Percentiles rank a stretch among this genome's conserved stretches.
Conservation (phyloP, 345 rosid species). For the Linum lewisii region DNA sequence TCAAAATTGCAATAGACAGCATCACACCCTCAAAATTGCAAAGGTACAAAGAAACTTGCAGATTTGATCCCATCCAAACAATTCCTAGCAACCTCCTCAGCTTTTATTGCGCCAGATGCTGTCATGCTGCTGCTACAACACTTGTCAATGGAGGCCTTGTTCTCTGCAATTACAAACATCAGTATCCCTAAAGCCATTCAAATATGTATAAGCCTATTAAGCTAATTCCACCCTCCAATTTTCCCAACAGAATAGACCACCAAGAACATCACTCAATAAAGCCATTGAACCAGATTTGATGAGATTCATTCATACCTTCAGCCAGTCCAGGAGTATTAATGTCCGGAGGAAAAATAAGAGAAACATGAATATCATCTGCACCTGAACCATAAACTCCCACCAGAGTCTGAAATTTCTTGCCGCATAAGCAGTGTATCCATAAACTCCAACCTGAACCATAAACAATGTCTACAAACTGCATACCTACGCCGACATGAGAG, state of each 20-base stretch:
- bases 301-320: constrained; percentile 47
- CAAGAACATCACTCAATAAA: too few species aligned
- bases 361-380: constrained; percentile 59
- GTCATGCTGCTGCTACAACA: constrained; percentile 42
- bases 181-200: too few species aligned
- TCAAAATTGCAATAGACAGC: constrained; percentile 45
- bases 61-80: constrained; percentile 61
- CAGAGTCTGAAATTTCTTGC: constrained; percentile 79
- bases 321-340: constrained; percentile 72
- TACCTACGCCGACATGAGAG: constrained; percentile 77
- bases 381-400: constrained; percentile 86
- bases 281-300: too few species aligned
- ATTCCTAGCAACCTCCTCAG: constrained; percentile 67
- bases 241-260: too few species aligned
- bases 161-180: constrained; percentile 37
- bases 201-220: too few species aligned
- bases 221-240: too few species aligned
- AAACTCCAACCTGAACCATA: constrained; percentile 55
- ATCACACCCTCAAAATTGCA: constrained; percentile 66
- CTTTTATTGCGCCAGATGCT: constrained; percentile 63
- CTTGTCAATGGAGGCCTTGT: constrained; percentile 51
- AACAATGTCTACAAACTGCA: constrained; percentile 29
- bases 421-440: constrained; percentile 82
- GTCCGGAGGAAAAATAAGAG: constrained; percentile 75
- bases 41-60: constrained; percentile 54